Percentiles rank a stretch among this genome's conserved stretches.
Conservation (phyloP, 31 red algal species). For the Pterothamnion heteromorphum region DNA sequence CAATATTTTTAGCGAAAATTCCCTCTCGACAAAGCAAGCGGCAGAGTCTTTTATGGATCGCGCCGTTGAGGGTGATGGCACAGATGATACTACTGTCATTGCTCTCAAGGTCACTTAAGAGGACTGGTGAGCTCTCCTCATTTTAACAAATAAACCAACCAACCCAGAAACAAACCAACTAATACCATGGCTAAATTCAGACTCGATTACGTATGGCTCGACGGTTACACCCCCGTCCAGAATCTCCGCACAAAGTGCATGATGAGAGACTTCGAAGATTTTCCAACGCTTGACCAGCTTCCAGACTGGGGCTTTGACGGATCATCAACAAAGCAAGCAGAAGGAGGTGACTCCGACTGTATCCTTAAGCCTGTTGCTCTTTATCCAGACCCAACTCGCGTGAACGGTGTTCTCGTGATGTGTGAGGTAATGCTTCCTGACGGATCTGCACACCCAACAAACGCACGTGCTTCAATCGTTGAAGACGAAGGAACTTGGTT, state of each 20-base stretch:
- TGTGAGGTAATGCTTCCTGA: conserved; percentile 79
- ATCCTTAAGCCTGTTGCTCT: conserved; percentile 80
- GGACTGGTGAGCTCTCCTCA: no score
- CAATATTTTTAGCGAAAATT: neutral
- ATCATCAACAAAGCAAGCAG: conserved; percentile 82
- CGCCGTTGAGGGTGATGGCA: neutral
- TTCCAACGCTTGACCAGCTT: conserved; percentile 28
- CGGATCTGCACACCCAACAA: conserved; percentile 76
- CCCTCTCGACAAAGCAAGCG: neutral
- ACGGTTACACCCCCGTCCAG: neutral
- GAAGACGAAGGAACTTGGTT: conserved; percentile 82
- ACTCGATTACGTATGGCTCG: neutral
- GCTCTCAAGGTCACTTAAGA: neutral
- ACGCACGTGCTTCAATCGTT: conserved; percentile 64
- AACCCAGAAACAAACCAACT: no score
- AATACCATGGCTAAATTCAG: neutral
- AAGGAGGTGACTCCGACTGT: conserved; percentile 73
- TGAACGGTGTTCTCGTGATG: conserved; percentile 80
- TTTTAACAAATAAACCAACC: no score
- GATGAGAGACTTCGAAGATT: neutral
- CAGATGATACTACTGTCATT: neutral
- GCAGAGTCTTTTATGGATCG: neutral
- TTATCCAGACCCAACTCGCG: conserved; percentile 81
- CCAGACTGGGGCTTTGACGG: conserved; percentile 97
- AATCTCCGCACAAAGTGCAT: neutral